Evolutionary conservation across 768 basidiomycete genomes (phyloP).

Genomic region (Rhodotorula taiwanensis): DNA sequence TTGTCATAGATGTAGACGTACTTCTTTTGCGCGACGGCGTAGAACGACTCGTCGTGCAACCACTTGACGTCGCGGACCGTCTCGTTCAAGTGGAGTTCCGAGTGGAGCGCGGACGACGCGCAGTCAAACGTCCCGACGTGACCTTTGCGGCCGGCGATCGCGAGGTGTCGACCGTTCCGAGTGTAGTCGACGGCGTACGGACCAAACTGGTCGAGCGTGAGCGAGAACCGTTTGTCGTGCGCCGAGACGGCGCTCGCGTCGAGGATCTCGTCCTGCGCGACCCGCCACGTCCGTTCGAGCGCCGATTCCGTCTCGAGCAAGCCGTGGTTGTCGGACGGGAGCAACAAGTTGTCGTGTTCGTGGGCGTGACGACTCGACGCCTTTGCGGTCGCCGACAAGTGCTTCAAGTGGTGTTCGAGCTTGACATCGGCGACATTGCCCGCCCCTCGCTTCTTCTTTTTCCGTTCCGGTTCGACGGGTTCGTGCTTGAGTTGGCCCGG

Average conservation of each 20-base stretch:
- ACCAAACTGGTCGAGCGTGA: conserved; percentile 70
- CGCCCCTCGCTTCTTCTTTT: no score
- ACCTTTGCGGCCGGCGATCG: conserved; percentile 71
- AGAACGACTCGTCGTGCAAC: conserved; percentile 84
- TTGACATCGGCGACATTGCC: not conserved
- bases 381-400: conserved; percentile 30
- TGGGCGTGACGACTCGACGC: conserved; percentile 17
- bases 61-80: conserved; percentile 89
- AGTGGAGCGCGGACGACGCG: conserved; percentile 74
- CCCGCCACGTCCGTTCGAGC: conserved; percentile 84
- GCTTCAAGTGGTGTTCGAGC: conserved; percentile 31
- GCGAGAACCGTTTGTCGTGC: conserved; percentile 56
- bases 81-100: conserved; percentile 82
- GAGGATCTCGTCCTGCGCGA: conserved; percentile 71
- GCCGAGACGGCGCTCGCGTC: conserved; percentile 43
- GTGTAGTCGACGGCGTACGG: conserved; percentile 80
- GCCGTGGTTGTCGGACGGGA: conserved; percentile 65
- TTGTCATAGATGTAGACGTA: conserved; percentile 94
- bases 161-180: conserved; percentile 82
- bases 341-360: conserved; percentile 48
- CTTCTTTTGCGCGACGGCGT: conserved; percentile 92
- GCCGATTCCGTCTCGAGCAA: conserved; percentile 66
- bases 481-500: not conserved
- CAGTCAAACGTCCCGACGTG: conserved; percentile 92
- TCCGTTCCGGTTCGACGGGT: not conserved